phyloP scores from a whole-genome alignment of 495 filamentous ascomycete genomes.

The Amphirosellinia nigrospora region DNA sequence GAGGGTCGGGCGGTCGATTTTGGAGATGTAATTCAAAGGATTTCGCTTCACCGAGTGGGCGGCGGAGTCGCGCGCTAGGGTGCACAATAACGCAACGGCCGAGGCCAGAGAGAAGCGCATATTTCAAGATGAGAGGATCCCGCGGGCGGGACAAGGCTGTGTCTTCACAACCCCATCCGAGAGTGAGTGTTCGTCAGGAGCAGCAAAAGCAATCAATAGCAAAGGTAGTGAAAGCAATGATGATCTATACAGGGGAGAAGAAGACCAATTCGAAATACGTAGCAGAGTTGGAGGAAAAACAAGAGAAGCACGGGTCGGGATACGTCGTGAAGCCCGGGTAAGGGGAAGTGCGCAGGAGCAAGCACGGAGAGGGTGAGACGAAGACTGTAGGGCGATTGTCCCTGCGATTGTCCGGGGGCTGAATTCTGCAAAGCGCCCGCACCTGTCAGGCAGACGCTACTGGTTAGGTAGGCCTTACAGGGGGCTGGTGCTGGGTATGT shows the following conservation, averaged over 20 bases:
- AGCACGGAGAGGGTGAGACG: constrained; percentile 11
- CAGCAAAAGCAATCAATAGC: not conserved
- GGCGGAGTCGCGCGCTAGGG: constrained; percentile 35
- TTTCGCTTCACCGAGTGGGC: constrained; percentile 78
- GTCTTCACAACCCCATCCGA: constrained; percentile 39
- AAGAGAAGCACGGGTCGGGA: not conserved
- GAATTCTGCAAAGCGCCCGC: constrained; percentile 14
- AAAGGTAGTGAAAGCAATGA: constrained; percentile 1
- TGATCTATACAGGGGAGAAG: constrained; percentile 7
- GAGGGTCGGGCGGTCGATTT: constrained; percentile 76
- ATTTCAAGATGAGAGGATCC: constrained; percentile 33
- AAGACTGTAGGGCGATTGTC: constrained; percentile 17
- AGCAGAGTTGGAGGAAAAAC: not conserved
- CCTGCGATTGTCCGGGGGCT: constrained; percentile 19
- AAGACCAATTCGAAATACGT: constrained; percentile 1
- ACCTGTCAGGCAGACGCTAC: constrained; percentile 14
- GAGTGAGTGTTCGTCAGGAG: not conserved
- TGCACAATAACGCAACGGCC: constrained; percentile 34
- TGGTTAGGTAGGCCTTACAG: not conserved
- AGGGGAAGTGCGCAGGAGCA: constrained; percentile 20
- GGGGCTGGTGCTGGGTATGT: not conserved
- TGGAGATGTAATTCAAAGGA: constrained; percentile 74
- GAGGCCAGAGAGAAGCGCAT: constrained; percentile 39
- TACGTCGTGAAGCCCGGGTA: constrained; percentile 2
- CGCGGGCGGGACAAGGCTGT: constrained; percentile 32